Evolutionary conservation across 768 basidiomycete genomes (phyloP).

Genomic region (Lactarius quietus): DNA sequence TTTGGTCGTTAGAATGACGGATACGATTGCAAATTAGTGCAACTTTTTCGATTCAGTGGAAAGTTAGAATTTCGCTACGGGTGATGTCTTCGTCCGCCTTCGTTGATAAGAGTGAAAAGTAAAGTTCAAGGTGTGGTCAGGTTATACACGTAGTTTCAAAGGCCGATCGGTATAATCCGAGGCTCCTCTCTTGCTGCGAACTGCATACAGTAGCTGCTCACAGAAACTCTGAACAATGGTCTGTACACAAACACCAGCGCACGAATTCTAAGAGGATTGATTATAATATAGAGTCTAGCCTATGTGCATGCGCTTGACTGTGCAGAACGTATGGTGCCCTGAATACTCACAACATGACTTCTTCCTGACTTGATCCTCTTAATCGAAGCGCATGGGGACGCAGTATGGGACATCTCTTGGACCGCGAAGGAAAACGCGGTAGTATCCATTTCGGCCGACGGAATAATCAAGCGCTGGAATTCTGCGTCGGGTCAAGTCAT

Average conservation of each 20-base stretch:
- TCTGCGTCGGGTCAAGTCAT: conserved; percentile 60
- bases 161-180: conserved; percentile 54
- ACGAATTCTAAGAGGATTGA: background rate
- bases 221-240: conserved; percentile 12
- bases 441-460: conserved; percentile 75
- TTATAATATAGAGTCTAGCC: conserved; percentile 53
- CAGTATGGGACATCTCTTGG: conserved; percentile 78
- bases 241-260: conserved; percentile 9
- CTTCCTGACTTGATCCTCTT: conserved; percentile 27
- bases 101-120: conserved; percentile 80
- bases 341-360: conserved; percentile 19
- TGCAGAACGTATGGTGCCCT: conserved; percentile 59
- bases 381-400: conserved; percentile 68
- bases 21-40: background rate
- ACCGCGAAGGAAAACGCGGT: conserved; percentile 54
- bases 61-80: conserved; percentile 19
- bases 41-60: conserved; percentile 29
- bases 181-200: background rate
- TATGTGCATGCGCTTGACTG: conserved; percentile 71
- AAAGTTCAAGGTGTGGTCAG: conserved; percentile 42
- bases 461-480: conserved; percentile 71
- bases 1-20: background rate
- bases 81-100: conserved; percentile 92
- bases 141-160: conserved; percentile 38
- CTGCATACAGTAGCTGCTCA: background rate